These are phyloP conservation scores for Ramaria sp. DNA, from an alignment of 768 basidiomycete genomes.

Conservation along the genomic window DNA sequence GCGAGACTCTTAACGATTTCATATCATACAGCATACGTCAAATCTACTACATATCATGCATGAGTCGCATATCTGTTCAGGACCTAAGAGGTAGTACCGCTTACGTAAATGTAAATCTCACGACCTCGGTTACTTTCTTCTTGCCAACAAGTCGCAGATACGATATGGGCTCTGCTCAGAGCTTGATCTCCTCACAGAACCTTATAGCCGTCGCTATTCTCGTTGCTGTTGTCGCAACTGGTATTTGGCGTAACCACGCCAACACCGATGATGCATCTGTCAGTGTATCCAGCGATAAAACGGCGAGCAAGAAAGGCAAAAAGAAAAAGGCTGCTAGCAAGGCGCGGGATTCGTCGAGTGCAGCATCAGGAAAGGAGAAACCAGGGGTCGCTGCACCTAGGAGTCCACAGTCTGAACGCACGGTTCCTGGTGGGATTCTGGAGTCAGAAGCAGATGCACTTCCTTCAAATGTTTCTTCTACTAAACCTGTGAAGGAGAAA, in stretches of 20 bases:
- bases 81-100: too few relatives aligned
- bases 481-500: constrained; percentile 31
- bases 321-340: neutral
- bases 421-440: constrained; percentile 9
- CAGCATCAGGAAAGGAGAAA: neutral
- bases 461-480: constrained; percentile 9
- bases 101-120: too few relatives aligned
- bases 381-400: neutral
- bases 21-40: too few relatives aligned
- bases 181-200: constrained; percentile 30
- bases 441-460: constrained; percentile 18
- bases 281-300: constrained; percentile 16
- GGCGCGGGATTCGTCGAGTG: neutral
- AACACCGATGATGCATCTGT: constrained; percentile 4
- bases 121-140: too few relatives aligned
- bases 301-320: constrained; percentile 18
- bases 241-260: constrained; percentile 21
- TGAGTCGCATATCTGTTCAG: too few relatives aligned
- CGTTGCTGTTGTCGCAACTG: constrained; percentile 30
- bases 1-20: too few relatives aligned
- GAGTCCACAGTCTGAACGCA: constrained; percentile 2
- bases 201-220: constrained; percentile 28
- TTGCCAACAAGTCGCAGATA: neutral
- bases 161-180: constrained; percentile 38
- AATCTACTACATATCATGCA: too few relatives aligned